Base-by-base conservation (phyloP, 2,329 filamentous ascomycete genomes). In the Ceratocystis diversiconidia region DNA sequence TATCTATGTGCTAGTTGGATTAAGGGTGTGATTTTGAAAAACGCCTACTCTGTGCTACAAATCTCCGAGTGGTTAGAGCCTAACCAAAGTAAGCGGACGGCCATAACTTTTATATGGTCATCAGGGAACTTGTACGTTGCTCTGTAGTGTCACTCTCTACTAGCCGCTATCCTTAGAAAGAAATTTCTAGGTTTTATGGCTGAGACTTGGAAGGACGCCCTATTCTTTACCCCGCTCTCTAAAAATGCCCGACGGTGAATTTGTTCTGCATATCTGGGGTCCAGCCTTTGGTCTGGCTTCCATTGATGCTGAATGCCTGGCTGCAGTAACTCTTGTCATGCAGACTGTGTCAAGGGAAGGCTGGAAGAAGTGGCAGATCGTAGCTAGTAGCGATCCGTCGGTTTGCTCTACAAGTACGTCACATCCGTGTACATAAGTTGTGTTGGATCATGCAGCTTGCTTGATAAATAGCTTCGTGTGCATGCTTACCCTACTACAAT, bases 281-380 rank as follows among this genome's bases (percentile, higher is more conserved):
- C 86, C 90, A 65, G 92, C 89, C 50, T 95, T 96, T 74, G 86
- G 85, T 50, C 83, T 96, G 57, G 87, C 92, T 15, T 97, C 94
- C 55, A 88, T 97, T 71, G 92, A 97, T 72, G 80, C 92, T 59
- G 89, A 95, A 78, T 97, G 92, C 73, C 83, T 95, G 68, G 92
- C 92, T 32, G 81, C 87, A 55, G 85, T 96, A 70, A 85, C 89
- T 64, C 92, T 92, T 73, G 80, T 95, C 66, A 75, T 78, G 61
- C 76, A 82, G 70, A 73, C 73, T 59, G 61, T 69, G 17, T 61
- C 61, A 41, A 48, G 50, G 5, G 65, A 66, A 6, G 43, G 52
- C 22, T 57, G 25, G 25, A 62, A 64, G 6, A 50, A 68, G 8
- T 95, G 88, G 88, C 79, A 82, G 69, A 77, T 95, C 68, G 78